phyloP scores from a whole-genome alignment of 345 rosid genomes.

The Eucalyptus victrix region DNA sequence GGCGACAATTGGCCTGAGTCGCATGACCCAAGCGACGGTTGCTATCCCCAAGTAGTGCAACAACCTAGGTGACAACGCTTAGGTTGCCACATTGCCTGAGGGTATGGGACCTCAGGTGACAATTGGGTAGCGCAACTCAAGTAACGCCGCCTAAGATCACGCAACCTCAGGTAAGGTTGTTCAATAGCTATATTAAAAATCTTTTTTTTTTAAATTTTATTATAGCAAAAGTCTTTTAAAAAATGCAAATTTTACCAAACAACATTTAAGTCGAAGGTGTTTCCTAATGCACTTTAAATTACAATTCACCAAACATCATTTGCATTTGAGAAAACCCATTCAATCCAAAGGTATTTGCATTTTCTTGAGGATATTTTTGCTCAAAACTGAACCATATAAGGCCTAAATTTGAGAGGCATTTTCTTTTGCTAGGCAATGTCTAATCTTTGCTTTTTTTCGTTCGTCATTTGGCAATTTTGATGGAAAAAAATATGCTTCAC shows the following conservation, averaged over 20 bases:
- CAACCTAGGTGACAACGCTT: rapidly evolving
- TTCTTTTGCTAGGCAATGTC: background rate
- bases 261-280: rapidly evolving
- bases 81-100: no score
- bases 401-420: background rate
- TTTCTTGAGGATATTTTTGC: no score
- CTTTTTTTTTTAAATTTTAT: no score
- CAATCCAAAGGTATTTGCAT: no score
- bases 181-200: rapidly evolving
- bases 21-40: rapidly evolving
- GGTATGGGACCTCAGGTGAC: rapidly evolving
- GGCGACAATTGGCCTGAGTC: rapidly evolving
- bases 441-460: background rate
- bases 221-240: no score
- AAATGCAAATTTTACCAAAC: no score
- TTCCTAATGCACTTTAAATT: no score
- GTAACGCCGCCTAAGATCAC: rapidly evolving
- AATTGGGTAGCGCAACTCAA: rapidly evolving
- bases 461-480: background rate
- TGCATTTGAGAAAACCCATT: no score
- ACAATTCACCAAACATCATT: no score
- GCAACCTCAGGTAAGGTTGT: no score
- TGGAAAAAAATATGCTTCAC: background rate
- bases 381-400: no score
- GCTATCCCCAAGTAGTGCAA: no score